phyloP scores from a whole-genome alignment of 768 basidiomycete genomes.

The Pleurotus giganteus region DNA sequence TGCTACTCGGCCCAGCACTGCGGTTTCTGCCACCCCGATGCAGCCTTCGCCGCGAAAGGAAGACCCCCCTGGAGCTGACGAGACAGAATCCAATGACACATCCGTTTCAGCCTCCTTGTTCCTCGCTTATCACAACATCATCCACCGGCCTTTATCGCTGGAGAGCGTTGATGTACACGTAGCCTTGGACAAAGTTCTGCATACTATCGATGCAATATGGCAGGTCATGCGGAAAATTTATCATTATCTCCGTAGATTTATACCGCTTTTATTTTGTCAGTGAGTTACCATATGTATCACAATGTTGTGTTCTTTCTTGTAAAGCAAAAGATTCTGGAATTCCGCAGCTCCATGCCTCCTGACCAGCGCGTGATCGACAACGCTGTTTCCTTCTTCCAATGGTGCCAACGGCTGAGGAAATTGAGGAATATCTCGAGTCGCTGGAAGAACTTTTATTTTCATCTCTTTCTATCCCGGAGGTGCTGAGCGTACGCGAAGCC shows the following conservation, averaged over 20 bases:
- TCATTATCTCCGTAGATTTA: slow-evolving; percentile 43
- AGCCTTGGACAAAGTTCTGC: slow-evolving; percentile 33
- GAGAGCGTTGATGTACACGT: slow-evolving; percentile 20
- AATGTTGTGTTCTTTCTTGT: background rate
- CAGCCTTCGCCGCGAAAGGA: background rate
- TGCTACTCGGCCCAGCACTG: slow-evolving; percentile 6
- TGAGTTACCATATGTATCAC: background rate
- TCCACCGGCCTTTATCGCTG: slow-evolving; percentile 26
- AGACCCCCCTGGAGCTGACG: background rate
- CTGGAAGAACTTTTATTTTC: slow-evolving; percentile 61
- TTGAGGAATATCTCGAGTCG: slow-evolving; percentile 68
- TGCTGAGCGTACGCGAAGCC: slow-evolving; percentile 64
- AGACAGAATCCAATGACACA: background rate
- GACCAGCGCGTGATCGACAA: background rate
- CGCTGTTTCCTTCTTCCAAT: slow-evolving; percentile 3
- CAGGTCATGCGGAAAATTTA: slow-evolving; percentile 46
- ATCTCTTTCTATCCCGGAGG: slow-evolving; percentile 53
- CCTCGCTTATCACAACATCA: slow-evolving; percentile 3
- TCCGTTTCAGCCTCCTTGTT: background rate
- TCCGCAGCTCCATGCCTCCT: too few species aligned
- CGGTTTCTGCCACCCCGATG: background rate
- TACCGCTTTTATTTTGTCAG: background rate
- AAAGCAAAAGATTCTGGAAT: background rate
- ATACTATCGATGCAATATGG: slow-evolving; percentile 42
- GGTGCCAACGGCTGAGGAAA: slow-evolving; percentile 52